phyloP scores from a whole-genome alignment of 805 yeast species.

The Zygotorulaspora danielsina region DNA sequence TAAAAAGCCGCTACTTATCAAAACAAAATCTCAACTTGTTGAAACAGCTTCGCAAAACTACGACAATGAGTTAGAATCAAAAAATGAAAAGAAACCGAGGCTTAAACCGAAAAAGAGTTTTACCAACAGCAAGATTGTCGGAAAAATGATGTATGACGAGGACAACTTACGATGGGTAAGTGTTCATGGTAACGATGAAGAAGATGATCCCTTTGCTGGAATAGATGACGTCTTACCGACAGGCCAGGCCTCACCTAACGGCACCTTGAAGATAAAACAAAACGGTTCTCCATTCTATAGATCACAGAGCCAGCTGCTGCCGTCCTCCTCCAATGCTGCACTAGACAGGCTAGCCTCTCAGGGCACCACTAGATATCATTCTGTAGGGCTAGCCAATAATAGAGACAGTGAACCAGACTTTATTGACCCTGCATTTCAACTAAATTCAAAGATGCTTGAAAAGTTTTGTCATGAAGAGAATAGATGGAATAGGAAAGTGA shows the following conservation, averaged over 20 bases:
- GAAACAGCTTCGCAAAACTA: constrained; percentile 1
- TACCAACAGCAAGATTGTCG: constrained; percentile 26
- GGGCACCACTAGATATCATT: constrained; percentile 25
- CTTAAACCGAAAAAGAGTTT: constrained; percentile 7
- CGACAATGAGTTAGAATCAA: background rate
- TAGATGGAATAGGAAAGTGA: constrained; percentile 32
- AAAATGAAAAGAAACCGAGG: constrained; percentile 2
- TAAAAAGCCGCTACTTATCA: constrained; percentile 26
- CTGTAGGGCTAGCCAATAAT: constrained; percentile 14
- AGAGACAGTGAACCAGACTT: constrained; percentile 2
- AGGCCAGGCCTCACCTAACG: constrained; percentile 3
- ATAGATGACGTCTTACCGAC: constrained; percentile 23
- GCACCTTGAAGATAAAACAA: constrained; percentile 6
- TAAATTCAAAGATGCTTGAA: constrained; percentile 25
- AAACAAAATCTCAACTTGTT: constrained; percentile 11
- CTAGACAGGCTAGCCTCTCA: constrained; percentile 17
- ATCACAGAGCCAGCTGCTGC: constrained; percentile 25
- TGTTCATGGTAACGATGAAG: constrained; percentile 25
- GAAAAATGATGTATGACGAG: constrained; percentile 35
- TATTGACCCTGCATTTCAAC: constrained; percentile 15
- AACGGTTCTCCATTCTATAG: constrained; percentile 22
- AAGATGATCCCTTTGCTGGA: constrained; percentile 31
- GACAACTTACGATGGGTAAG: constrained; percentile 34
- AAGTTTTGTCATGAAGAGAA: constrained; percentile 35
- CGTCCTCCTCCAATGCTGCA: constrained; percentile 9